Conservation (phyloP, 169 alveolate genomes). For the Neospora caninum region DNA sequence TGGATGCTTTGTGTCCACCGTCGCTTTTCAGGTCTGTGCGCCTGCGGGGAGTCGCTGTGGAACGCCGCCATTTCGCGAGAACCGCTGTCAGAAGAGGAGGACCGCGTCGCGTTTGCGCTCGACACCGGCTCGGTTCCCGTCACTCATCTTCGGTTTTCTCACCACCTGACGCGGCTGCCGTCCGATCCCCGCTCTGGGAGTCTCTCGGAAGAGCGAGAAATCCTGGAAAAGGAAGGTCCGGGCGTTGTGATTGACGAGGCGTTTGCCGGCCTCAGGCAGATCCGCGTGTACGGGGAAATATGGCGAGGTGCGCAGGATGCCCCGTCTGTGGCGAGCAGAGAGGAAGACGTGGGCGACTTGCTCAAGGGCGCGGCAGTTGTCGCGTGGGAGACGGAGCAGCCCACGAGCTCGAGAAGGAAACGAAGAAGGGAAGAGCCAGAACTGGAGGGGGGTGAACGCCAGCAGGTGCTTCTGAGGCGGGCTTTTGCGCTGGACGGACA, state of each 20-base stretch:
- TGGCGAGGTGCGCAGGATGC: not conserved
- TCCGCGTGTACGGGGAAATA: not conserved
- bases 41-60: not conserved
- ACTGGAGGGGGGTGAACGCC: not conserved
- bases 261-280: not conserved
- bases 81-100: not conserved
- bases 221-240: not conserved
- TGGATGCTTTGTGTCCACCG: not conserved
- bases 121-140: not conserved
- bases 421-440: not conserved
- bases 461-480: not conserved
- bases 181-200: too few species aligned
- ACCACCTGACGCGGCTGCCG: not conserved
- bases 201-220: not conserved
- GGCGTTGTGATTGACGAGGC: not conserved
- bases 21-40: not conserved
- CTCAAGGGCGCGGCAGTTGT: constrained; percentile 13
- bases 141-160: constrained; percentile 15
- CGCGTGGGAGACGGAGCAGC: not conserved
- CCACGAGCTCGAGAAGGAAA: not conserved
- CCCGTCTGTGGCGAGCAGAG: not conserved
- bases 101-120: not conserved
- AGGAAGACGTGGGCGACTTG: not conserved
- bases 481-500: not conserved
- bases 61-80: not conserved